Percentiles rank a stretch among this genome's conserved stretches.
phyloP scores from a whole-genome alignment of 805 yeast species.

The Yarrowia hollandica region DNA sequence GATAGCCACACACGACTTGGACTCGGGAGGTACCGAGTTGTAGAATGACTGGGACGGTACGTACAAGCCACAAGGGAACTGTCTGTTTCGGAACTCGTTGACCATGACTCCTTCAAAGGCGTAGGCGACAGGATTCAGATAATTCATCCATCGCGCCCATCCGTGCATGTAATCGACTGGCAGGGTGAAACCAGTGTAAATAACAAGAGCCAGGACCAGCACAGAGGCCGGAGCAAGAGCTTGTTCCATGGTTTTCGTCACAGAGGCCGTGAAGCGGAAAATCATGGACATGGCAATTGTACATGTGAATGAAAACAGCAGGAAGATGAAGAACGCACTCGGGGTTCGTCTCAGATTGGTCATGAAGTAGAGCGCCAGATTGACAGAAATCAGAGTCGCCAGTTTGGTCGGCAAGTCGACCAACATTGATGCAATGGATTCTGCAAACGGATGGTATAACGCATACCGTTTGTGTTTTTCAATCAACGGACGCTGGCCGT shows the following conservation, averaged over 20 bases:
- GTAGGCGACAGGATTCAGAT: slow-evolving; percentile 49
- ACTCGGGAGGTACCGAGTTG: slow-evolving; percentile 36
- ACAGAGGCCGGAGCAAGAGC: slow-evolving; percentile 52
- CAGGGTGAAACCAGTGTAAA: slow-evolving; percentile 51
- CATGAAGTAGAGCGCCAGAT: slow-evolving; percentile 54
- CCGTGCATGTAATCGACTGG: slow-evolving; percentile 49
- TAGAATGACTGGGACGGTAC: slow-evolving; percentile 51
- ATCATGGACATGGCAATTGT: slow-evolving; percentile 58
- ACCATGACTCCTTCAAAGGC: slow-evolving; percentile 50
- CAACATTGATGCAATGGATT: slow-evolving; percentile 61
- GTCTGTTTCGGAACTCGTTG: slow-evolving; percentile 47
- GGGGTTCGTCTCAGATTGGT: slow-evolving; percentile 53
- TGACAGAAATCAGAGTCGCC: slow-evolving; percentile 48
- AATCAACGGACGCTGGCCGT: slow-evolving; percentile 54
- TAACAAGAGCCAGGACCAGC: slow-evolving; percentile 44
- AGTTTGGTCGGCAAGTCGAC: slow-evolving; percentile 58
- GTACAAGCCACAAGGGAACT: slow-evolving; percentile 43
- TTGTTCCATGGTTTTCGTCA: slow-evolving; percentile 43
- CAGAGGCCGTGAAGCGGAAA: slow-evolving; percentile 47
- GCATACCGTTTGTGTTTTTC: slow-evolving; percentile 61
- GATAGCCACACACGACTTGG: slow-evolving; percentile 55
- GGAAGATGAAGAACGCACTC: slow-evolving; percentile 56
- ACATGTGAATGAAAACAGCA: slow-evolving; percentile 47
- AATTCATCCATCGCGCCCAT: slow-evolving; percentile 55
- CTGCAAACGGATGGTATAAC: slow-evolving; percentile 62